Percentiles rank a stretch among this genome's conserved stretches.
phyloP scores from a whole-genome alignment of 192 early-diverging fungal species.

The Backusella morwellensis region DNA sequence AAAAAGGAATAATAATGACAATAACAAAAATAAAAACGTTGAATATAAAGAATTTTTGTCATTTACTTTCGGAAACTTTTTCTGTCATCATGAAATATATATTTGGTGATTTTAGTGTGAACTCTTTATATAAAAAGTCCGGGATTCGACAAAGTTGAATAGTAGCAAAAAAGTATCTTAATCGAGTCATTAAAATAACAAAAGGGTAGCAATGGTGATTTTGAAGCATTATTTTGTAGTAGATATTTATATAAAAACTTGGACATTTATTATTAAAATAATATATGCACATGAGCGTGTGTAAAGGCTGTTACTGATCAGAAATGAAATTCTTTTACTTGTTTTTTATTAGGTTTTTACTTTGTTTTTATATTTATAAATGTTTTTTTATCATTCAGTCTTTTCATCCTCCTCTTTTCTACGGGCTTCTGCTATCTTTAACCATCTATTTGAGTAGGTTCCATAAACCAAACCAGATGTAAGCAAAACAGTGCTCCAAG shows the following conservation, averaged over 20 bases:
- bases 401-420: neutral
- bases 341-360: neutral
- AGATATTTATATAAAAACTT: neutral
- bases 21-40: neutral
- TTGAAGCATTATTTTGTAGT: neutral
- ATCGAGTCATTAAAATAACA: neutral
- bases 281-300: neutral
- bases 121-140: conserved; percentile 1
- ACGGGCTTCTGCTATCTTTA: neutral
- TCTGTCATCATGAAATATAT: neutral
- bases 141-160: neutral
- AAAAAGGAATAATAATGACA: neutral
- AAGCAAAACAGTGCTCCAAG: conserved; percentile 26
- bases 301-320: neutral
- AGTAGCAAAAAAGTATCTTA: neutral
- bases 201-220: neutral
- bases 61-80: conserved; percentile 9
- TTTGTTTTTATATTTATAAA: neutral
- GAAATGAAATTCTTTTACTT: neutral
- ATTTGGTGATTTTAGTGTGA: conserved; percentile 4
- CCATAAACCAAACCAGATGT: conserved; percentile 17
- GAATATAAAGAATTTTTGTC: neutral
- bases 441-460: neutral
- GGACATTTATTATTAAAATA: neutral
- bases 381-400: neutral